These are phyloP conservation scores for Poa pratensis DNA, from an alignment of 176 grass and related monocot genomes.

Conservation along the genomic window DNA sequence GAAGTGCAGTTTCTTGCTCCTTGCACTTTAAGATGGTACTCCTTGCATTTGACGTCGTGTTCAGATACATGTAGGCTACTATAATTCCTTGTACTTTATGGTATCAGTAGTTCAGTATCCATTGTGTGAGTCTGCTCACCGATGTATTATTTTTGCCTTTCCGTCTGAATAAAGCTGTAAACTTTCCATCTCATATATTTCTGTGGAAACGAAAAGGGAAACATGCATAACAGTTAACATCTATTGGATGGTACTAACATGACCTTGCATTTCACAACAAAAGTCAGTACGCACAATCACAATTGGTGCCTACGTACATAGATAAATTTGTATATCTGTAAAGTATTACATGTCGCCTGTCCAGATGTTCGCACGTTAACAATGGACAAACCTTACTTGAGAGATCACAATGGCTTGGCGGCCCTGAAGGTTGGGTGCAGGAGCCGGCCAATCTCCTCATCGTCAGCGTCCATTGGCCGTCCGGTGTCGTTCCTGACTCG, in stretches of 20 bases:
- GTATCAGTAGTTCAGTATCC: not conserved
- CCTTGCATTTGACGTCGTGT: not conserved
- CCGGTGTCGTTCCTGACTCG: conserved; percentile 60
- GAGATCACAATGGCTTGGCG: conserved; percentile 12
- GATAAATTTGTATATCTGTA: not conserved
- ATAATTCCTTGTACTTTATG: conserved; percentile 3
- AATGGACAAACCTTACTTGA: not conserved
- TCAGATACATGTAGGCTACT: not conserved
- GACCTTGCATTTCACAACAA: not conserved
- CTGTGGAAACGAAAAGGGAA: not conserved
- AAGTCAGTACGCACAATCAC: conserved; percentile 1
- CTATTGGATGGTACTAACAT: not conserved
- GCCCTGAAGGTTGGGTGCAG: conserved; percentile 68
- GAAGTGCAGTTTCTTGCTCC: not conserved
- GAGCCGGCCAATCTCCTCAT: conserved; percentile 61
- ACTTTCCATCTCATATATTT: not conserved
- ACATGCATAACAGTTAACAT: not conserved
- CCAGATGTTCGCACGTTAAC: not conserved
- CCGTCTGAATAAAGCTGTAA: not conserved
- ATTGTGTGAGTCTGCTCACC: not conserved
- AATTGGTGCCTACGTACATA: not conserved
- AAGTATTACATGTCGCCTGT: not conserved
- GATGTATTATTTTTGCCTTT: not conserved
- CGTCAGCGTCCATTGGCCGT: conserved; percentile 62
- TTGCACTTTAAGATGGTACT: not conserved